A percentile compares a stretch with the other conserved stretches of the same genome.
Evolutionary conservation across 1,139 yeast species (phyloP).

Genomic region (Scheffersomyces lignicola): DNA sequence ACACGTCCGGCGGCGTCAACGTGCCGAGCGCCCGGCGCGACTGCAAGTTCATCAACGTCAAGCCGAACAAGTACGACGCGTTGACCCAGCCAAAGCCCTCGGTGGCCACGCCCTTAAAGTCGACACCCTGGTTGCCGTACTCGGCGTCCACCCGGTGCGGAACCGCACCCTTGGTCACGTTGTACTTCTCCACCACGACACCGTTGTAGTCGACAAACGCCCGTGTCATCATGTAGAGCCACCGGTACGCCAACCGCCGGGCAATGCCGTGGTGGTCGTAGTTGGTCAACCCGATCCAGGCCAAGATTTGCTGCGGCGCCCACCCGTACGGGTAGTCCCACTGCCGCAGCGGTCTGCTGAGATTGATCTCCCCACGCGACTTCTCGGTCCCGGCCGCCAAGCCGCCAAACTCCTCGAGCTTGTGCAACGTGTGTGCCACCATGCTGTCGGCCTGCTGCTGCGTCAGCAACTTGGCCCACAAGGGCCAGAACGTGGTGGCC

Average conservation of each 20-base stretch:
- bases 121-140: conserved; percentile 95
- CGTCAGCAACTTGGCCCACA: conserved; percentile 81
- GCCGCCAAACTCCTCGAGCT: conserved; percentile 87
- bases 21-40: conserved; percentile 81
- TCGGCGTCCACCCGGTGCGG: conserved; percentile 96
- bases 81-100: conserved; percentile 99
- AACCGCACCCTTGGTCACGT: conserved; percentile 77
- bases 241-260: conserved; percentile 74
- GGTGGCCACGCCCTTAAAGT: conserved; percentile 88
- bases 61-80: conserved; percentile 77
- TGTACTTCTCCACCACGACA: conserved; percentile 93
- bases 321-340: conserved; percentile 99
- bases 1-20: conserved; percentile 75
- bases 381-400: conserved; percentile 79
- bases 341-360: conserved; percentile 81
- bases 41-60: conserved; percentile 64
- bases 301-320: conserved; percentile 97
- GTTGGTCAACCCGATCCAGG: conserved; percentile 82
- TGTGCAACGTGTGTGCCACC: conserved; percentile 59
- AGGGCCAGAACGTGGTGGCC: conserved; percentile 90
- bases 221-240: conserved; percentile 88
- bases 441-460: conserved; percentile 69
- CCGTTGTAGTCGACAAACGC: conserved; percentile 95
- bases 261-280: conserved; percentile 73
- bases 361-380: conserved; percentile 71